phyloP scores from a whole-genome alignment of 2,329 filamentous ascomycete species.

The Magnaporthales sp. region DNA sequence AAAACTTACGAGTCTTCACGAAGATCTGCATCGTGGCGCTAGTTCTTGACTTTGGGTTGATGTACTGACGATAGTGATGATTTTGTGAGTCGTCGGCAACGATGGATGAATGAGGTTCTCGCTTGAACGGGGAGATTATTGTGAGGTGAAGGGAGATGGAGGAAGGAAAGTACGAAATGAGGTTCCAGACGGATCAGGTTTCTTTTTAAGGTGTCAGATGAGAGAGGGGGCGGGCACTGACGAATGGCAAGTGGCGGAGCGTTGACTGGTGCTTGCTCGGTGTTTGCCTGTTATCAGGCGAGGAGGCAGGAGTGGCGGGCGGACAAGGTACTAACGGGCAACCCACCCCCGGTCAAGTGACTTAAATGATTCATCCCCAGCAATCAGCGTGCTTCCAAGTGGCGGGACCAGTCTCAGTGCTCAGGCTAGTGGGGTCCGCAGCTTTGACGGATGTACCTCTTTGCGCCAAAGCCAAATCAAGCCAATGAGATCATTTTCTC shows the following conservation, averaged over 20 bases:
- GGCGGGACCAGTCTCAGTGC: background rate
- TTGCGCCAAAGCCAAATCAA: background rate
- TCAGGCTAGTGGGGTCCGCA: constrained; percentile 2
- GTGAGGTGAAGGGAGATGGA: constrained; percentile 14
- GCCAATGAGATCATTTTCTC: background rate
- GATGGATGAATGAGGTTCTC: constrained; percentile 12
- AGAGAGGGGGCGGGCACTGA: background rate
- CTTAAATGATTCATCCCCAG: constrained; percentile 4
- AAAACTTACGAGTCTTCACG: constrained; percentile 81
- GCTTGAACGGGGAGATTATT: constrained; percentile 17
- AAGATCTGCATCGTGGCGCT: constrained; percentile 81
- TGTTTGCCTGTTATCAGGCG: background rate
- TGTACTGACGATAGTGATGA: constrained; percentile 9
- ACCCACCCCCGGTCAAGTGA: background rate
- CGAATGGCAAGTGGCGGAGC: constrained; percentile 5
- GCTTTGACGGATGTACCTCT: background rate
- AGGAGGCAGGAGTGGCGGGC: background rate
- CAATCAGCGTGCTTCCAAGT: background rate
- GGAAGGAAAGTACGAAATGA: constrained; percentile 8
- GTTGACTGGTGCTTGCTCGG: background rate
- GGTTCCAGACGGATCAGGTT: background rate
- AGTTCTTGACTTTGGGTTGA: background rate
- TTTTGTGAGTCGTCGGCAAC: constrained; percentile 6
- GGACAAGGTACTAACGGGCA: background rate
- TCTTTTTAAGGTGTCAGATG: constrained; percentile 2